These are phyloP conservation scores for Pseudopyrenochaeta lycopersici DNA, from an alignment of 2,329 filamentous ascomycete genomes.

Conservation along the genomic window DNA sequence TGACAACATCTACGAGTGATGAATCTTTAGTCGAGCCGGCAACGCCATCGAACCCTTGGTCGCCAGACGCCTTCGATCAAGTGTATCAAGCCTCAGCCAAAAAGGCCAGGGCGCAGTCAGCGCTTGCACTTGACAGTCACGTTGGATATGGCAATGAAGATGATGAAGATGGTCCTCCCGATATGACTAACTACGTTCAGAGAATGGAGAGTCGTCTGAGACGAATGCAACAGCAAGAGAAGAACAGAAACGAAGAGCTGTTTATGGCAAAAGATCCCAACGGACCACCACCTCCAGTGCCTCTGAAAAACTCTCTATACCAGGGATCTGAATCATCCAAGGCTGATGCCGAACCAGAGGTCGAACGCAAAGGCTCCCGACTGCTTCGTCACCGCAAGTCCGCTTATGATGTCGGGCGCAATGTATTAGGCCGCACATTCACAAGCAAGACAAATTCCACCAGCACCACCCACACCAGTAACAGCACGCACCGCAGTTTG, in stretches of 20 bases:
- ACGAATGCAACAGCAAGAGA: constrained; percentile 67
- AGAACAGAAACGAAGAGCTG: constrained; percentile 57
- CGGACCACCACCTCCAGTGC: constrained; percentile 67
- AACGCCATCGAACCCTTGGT: constrained; percentile 79
- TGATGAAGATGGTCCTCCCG: constrained; percentile 68
- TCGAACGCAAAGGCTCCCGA: constrained; percentile 41
- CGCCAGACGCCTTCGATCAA: constrained; percentile 82
- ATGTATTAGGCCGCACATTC: constrained; percentile 77
- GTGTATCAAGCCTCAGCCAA: constrained; percentile 54
- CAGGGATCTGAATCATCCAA: constrained; percentile 53
- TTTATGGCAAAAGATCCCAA: constrained; percentile 53
- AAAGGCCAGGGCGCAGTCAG: constrained; percentile 68
- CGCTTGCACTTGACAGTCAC: constrained; percentile 71
- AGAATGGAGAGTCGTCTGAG: constrained; percentile 87
- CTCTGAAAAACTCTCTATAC: constrained; percentile 63
- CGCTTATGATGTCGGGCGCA: constrained; percentile 78
- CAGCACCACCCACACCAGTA: constrained; percentile 66
- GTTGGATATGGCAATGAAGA: constrained; percentile 56
- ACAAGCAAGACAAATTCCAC: constrained; percentile 90
- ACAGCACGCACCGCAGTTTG: constrained; percentile 81
- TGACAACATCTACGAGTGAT: constrained; percentile 69
- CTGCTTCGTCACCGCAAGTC: constrained; percentile 72
- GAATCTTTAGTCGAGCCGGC: constrained; percentile 64
- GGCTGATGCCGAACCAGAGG: constrained; percentile 28
- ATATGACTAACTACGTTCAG: constrained; percentile 86